Percentiles rank a stretch among this genome's conserved stretches.
These are phyloP conservation scores for Russula sp. DNA, from an alignment of 768 basidiomycete species.

Conservation along the genomic window DNA sequence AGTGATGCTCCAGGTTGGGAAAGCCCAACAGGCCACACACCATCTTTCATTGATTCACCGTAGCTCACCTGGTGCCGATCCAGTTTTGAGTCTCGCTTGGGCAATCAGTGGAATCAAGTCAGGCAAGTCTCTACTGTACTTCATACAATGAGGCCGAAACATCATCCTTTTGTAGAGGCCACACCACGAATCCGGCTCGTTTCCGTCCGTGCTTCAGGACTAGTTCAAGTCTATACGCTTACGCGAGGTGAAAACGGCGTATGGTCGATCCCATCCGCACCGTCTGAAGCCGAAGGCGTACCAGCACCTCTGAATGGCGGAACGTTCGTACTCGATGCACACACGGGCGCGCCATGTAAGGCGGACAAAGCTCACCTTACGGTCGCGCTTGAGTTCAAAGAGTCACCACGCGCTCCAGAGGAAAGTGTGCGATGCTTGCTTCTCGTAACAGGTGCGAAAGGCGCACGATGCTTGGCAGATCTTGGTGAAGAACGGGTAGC, in stretches of 20 bases:
- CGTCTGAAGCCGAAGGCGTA: conserved; percentile 34
- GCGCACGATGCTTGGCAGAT: conserved; percentile 48
- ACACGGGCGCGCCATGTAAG: conserved; percentile 39
- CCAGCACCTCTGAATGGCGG: conserved; percentile 40
- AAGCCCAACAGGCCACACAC: conserved; percentile 33
- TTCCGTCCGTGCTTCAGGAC: conserved; percentile 50
- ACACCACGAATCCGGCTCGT: conserved; percentile 52
- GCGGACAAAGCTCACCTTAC: conserved; percentile 41
- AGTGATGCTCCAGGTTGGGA: conserved; percentile 47
- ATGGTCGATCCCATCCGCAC: conserved; percentile 32
- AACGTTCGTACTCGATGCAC: conserved; percentile 48
- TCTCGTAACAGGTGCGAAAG: conserved; percentile 51
- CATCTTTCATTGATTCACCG: conserved; percentile 32
- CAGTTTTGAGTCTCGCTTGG: conserved; percentile 56
- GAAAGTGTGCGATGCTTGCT: conserved; percentile 34
- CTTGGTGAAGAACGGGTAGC: conserved; percentile 60
- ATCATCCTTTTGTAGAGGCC: conserved; percentile 30
- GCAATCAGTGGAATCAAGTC: conserved; percentile 48
- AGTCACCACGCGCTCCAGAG: conserved; percentile 16
- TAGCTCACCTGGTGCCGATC: conserved; percentile 35
- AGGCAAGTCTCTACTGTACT: conserved; percentile 32
- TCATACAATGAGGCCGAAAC: neutral
- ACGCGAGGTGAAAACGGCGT: conserved; percentile 28
- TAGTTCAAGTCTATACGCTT: conserved; percentile 52
- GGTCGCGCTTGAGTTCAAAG: conserved; percentile 25